These are phyloP conservation scores for Pyrus hybrid DNA, from an alignment of 331 rosid species.

Conservation along the genomic window DNA sequence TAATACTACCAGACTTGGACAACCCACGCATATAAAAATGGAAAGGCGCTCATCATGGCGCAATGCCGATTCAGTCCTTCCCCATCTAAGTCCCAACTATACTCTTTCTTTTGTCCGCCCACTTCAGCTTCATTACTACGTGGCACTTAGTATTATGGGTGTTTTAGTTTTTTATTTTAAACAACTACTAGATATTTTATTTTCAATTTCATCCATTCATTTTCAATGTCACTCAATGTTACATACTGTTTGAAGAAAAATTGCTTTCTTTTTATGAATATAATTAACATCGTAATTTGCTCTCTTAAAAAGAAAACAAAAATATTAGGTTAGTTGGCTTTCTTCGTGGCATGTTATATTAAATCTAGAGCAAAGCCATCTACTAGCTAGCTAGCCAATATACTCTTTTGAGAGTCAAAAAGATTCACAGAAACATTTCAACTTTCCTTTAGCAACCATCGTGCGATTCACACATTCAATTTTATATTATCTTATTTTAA, in stretches of 20 bases:
- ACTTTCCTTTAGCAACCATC: accelerated
- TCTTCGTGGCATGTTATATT: neutral
- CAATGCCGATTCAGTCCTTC: neutral
- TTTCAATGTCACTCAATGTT: accelerated
- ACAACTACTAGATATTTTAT: too few relatives aligned
- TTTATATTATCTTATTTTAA: too few relatives aligned
- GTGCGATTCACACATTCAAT: too few relatives aligned
- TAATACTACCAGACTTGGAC: constrained; percentile 9
- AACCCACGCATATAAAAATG: neutral
- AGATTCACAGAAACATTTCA: too few relatives aligned
- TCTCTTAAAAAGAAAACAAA: neutral
- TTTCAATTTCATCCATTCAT: too few relatives aligned
- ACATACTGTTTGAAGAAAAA: too few relatives aligned
- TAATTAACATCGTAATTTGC: neutral
- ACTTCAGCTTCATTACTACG: neutral
- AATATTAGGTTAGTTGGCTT: neutral
- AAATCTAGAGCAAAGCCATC: too few relatives aligned
- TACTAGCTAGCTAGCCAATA: too few relatives aligned
- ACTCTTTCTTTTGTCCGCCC: neutral
- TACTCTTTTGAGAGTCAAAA: accelerated
- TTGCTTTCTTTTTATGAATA: neutral
- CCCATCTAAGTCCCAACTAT: neutral
- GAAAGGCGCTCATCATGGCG: neutral
- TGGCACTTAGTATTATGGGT: too few relatives aligned
- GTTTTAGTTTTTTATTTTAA: neutral